Evolutionary conservation across 257 asterid species (phyloP).

Genomic region (Capsicum rhomboideum): DNA sequence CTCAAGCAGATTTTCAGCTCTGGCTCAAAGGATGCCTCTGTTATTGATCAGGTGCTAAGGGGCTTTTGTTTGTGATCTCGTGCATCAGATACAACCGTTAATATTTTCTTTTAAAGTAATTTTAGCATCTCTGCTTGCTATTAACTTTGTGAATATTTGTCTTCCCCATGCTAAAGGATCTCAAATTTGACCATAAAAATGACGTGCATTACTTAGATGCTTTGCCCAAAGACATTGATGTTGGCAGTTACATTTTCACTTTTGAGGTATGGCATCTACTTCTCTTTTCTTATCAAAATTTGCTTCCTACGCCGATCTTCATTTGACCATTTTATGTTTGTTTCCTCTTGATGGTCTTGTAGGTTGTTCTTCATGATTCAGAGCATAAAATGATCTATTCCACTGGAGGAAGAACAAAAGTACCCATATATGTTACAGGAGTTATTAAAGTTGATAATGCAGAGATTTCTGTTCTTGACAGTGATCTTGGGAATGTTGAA

Average conservation of each 20-base stretch:
- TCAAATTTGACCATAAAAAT: constrained; percentile 52
- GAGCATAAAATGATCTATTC: constrained; percentile 66
- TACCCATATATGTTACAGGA: constrained; percentile 65
- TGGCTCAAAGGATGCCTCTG: constrained; percentile 80
- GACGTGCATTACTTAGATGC: constrained; percentile 62
- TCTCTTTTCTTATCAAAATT: background rate
- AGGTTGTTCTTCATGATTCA: constrained; percentile 66
- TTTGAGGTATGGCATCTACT: constrained; percentile 58
- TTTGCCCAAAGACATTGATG: constrained; percentile 53
- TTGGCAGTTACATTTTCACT: constrained; percentile 64
- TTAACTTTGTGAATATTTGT: constrained; percentile 4
- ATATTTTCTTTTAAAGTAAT: background rate
- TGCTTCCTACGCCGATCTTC: background rate
- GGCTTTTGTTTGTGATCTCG: constrained; percentile 3
- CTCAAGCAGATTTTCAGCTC: constrained; percentile 74
- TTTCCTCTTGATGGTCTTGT: background rate
- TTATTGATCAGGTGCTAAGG: constrained; percentile 65
- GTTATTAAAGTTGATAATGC: constrained; percentile 49
- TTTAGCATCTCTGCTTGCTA: background rate
- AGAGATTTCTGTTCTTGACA: constrained; percentile 69
- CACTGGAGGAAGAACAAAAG: constrained; percentile 87
- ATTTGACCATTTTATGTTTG: background rate
- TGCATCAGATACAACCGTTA: constrained; percentile 3
- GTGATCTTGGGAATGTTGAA: constrained; percentile 72
- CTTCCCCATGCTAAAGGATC: constrained; percentile 47